Evolutionary conservation across 2,329 filamentous ascomycete genomes (phyloP), one percentile per base, ranked within the genome.

Genomic region (Allantophomopsis cytisporea): DNA sequence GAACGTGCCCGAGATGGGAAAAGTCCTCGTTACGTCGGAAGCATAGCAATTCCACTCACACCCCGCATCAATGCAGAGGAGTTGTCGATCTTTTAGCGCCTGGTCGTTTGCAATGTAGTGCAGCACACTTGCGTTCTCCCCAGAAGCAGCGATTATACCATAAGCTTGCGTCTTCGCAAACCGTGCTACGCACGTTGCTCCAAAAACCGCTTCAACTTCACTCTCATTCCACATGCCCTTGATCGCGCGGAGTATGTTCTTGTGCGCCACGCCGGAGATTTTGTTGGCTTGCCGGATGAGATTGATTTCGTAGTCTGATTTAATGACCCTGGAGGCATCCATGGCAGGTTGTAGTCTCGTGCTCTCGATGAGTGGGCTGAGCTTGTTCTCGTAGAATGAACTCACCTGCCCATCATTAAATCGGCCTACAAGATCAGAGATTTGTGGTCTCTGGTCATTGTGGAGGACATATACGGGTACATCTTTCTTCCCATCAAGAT

Each of bases 41-140:
- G 86, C 86, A 57, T 98, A 96, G 49, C 82, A 80, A 37, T 77
- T 63, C 60, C 78, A 94, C 59, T 96, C 89, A 47, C 79, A 82
- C 2, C 86, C 88, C 1, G 89, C 88, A 55, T 98, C 89, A 4
- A 98, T 66, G 15, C 93, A 78, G 23, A 96, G 64, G 21, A 88
- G 69, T 52, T 88, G 76, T 41, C 79, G 72, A 18, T 79, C 76
- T 2, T 63, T 62, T 14, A 96, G 71, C 1, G 76, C 61, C 50
- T 82, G 71, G 51, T 93, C 70, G 55, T 98, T 96, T 39, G 71
- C 74, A 34, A 73, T 71, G 58, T 98, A 98, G 60, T 98, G 91
- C 32, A 96, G 65, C 0, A 83, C 88, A 12, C 82, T 78, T 5
- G 83, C 87, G 53, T 91, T 91, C n/a, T 67, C 55, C 1, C 89